phyloP scores from a whole-genome alignment of 495 filamentous ascomycete genomes.

The Gamarada debralockiae region DNA sequence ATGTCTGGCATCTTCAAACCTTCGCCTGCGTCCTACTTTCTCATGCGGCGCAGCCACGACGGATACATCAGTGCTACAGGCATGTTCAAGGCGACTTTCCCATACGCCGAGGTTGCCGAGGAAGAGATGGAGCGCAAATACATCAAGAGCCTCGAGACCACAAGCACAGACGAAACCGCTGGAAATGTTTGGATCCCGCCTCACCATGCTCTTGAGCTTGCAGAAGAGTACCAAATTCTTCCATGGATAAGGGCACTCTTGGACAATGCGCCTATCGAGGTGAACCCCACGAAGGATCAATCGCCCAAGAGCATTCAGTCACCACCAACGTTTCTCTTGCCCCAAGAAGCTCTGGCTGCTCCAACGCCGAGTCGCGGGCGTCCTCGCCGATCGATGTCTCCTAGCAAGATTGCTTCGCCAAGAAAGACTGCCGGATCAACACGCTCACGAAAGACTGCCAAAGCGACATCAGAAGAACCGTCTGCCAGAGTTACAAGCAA shows the following conservation, averaged over 20 bases:
- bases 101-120: conserved; percentile 80
- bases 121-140: conserved; percentile 84
- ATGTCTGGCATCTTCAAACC: conserved; percentile 89
- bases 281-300: conserved; percentile 34
- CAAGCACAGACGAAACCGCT: conserved; percentile 86
- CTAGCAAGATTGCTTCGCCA: conserved; percentile 54
- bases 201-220: conserved; percentile 73
- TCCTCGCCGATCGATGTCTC: conserved; percentile 54
- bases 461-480: conserved; percentile 50
- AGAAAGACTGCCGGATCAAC: conserved; percentile 20
- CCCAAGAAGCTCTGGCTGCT: conserved; percentile 35
- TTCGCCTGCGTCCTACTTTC: conserved; percentile 84
- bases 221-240: conserved; percentile 73
- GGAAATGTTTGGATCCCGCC: conserved; percentile 96
- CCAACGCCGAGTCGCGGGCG: conserved; percentile 22
- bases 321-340: conserved; percentile 60
- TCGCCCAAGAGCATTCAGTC: conserved; percentile 64
- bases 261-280: conserved; percentile 64
- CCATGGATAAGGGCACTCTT: conserved; percentile 89
- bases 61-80: conserved; percentile 94
- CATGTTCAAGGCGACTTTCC: conserved; percentile 99
- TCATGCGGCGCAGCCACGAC: conserved; percentile 95
- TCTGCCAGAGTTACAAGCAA: conserved; percentile 42
- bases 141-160: conserved; percentile 71
- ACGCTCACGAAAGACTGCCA: conserved; percentile 38